phyloP scores from a whole-genome alignment of 2,329 filamentous ascomycete genomes.

The Epichloe amarillans region DNA sequence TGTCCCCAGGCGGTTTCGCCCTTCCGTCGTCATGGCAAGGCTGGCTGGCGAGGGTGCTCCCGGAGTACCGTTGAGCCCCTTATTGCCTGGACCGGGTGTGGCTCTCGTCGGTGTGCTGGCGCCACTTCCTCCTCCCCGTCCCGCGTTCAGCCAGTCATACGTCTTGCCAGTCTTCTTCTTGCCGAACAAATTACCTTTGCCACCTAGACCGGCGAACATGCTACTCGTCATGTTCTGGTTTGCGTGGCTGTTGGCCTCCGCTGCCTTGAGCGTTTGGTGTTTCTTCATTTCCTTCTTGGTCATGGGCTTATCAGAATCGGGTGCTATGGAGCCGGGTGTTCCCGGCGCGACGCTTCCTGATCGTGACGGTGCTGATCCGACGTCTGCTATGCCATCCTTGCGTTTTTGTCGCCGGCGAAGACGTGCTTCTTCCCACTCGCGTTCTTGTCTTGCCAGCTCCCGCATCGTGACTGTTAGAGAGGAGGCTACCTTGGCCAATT shows the following conservation, averaged over 20 bases:
- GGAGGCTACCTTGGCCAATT: constrained; percentile 35
- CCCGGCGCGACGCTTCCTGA: constrained; percentile 44
- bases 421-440: constrained; percentile 59
- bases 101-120: constrained; percentile 35
- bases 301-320: constrained; percentile 53
- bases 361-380: constrained; percentile 34
- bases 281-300: constrained; percentile 80
- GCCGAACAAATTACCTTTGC: constrained; percentile 41
- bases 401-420: constrained; percentile 54
- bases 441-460: constrained; percentile 50
- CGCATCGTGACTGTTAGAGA: constrained; percentile 43
- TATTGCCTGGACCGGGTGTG: constrained; percentile 17
- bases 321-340: constrained; percentile 48
- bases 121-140: constrained; percentile 36
- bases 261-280: constrained; percentile 61
- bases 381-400: constrained; percentile 40
- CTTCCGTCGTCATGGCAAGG: constrained; percentile 39
- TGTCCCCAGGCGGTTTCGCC: constrained; percentile 52
- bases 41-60: constrained; percentile 18
- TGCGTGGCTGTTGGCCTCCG: constrained; percentile 65
- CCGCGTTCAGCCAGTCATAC: constrained; percentile 61
- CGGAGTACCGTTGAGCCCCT: constrained; percentile 19
- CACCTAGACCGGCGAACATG: constrained; percentile 54
- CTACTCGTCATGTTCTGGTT: constrained; percentile 75
- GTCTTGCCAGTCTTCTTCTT: constrained; percentile 52